Base-by-base conservation (phyloP, 2,329 filamentous ascomycete species). In the Eutypella sp. region DNA sequence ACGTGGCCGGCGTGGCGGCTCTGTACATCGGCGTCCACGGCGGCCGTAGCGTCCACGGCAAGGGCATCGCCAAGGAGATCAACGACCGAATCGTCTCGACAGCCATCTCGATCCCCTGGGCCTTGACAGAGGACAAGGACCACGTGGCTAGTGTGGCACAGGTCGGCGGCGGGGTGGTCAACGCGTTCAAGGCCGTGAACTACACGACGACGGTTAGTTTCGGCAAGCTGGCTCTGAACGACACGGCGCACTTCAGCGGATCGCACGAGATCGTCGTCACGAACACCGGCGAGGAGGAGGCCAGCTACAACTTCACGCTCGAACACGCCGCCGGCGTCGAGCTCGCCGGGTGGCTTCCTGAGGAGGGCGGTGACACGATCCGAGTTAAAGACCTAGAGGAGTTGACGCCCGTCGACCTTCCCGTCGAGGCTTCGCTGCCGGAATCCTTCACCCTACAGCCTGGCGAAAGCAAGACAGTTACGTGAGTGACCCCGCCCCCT, bases 221-320 rank as follows among this genome's bases (percentile, higher is more conserved):
- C 4, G 63, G 66, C 16, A 69, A 64, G 47, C 61, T 74, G 29
- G 60, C 62, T 13, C 65, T 74, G 47, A 74, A 74, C 45, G 71
- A 74, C 49, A 73, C 70, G 2, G 59, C 60, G 22, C 53, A 69
- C 47, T 67, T 73, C 50, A 56, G 53, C 15, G 50, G 46, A 16
- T 52, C 50, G 25, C 52, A 57, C 40, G 42, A 47, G 1, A 42
- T 60, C 11, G 47, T 45, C 33, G 60, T 73, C 47, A 65, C 59
- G 37, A 72, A 73, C 52, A 58, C 57, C 16, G 67, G 60, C 25
- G 53, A 53, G n/a, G 47, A 59, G 18, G 50, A 59, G 3, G 55
- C 67, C 29, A 62, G 56, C 13, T 72, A 71, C 56, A 60, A 49
- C 8, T 52, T 61, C 40, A 33, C 48, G 0, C 22, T 50, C 13